Evolutionary conservation across 352 stramenopile genomes (phyloP), one percentile per base, ranked within the genome.

Genomic region (Pythium aphanidermatum): DNA sequence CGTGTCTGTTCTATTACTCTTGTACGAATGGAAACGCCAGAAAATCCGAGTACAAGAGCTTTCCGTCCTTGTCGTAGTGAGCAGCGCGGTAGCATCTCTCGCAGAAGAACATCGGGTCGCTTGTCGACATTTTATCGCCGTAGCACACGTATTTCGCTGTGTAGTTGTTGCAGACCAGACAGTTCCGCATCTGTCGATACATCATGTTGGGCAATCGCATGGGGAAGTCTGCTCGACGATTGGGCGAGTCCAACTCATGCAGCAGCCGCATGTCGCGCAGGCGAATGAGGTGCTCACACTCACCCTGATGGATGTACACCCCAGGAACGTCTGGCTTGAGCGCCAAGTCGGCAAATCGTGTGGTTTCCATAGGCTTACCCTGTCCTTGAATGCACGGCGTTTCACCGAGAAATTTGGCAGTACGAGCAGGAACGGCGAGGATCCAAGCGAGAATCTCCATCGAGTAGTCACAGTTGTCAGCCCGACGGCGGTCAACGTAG

Each of bases 91-190:
- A 90, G 59, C 78, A 90, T 17, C 74, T 72, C 23, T 86, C 59
- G 51, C 74, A 90, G 58, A 74, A 87, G 27, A 90, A 83, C 78
- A 87, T 90, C 14, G 78, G 78, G 37, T 86, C 75, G 6, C 74
- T 58, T 25, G 72, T 63, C 24, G 58, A 66, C 31, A 90, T 48
- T n/a, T 61, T 61, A 55, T 90, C 78, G 14, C 72, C 73, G 50
- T 86, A 90, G 46, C 70, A 83, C n/a, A 90, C 70, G 40, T 65
- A 86, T 44, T 86, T 90, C 48, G 78, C 78, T 14, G 56, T 84
- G 56, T 82, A 90, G 32, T 87, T 68, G 57, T 80, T 65, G 39
- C 78, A 90, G 16, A 86, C 67, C 33, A 85, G 60, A 29, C 78
- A 90, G 47, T 80, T 85, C 30, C 73, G 74, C n/a, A 90, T 49